A percentile compares a stretch with the other conserved stretches of the same genome.
Conservation (phyloP, 2,329 filamentous ascomycete species). For the Colletotrichum neosansevieriae region DNA sequence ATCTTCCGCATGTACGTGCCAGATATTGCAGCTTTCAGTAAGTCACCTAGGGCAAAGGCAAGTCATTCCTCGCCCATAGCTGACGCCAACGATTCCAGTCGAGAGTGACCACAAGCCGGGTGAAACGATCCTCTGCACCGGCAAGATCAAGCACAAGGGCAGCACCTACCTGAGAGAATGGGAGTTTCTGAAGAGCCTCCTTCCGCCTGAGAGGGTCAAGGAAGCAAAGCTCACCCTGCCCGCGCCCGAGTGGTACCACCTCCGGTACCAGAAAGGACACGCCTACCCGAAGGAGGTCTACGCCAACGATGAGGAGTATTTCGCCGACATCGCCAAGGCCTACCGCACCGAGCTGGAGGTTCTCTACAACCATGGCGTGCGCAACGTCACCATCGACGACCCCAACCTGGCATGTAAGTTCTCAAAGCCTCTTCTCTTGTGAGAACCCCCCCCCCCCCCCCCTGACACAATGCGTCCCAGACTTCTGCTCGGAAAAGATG, state of each 20-base stretch:
- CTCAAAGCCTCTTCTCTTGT: background rate
- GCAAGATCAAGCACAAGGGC: conserved; percentile 60
- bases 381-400: conserved; percentile 72
- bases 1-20: conserved; percentile 55
- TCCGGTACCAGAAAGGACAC: conserved; percentile 65
- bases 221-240: conserved; percentile 75
- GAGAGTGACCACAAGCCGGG: conserved; percentile 61
- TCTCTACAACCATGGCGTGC: conserved; percentile 65
- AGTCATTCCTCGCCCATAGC: background rate
- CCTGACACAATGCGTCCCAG: background rate
- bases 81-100: conserved; percentile 44
- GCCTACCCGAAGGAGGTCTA: conserved; percentile 70
- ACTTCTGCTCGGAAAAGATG: conserved; percentile 74
- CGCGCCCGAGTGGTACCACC: conserved; percentile 75
- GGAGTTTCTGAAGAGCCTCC: conserved; percentile 55
- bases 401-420: conserved; percentile 64
- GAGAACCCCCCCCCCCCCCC: too few relatives aligned
- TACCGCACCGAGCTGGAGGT: conserved; percentile 67
- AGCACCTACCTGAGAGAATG: conserved; percentile 58
- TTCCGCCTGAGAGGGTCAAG: conserved; percentile 71
- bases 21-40: conserved; percentile 56
- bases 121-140: conserved; percentile 59
- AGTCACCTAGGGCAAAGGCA: conserved; percentile 1
- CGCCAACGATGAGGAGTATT: conserved; percentile 67
- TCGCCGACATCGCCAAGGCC: conserved; percentile 66